phyloP scores from a whole-genome alignment of 495 filamentous ascomycete genomes.

The Penicillium arizonense region DNA sequence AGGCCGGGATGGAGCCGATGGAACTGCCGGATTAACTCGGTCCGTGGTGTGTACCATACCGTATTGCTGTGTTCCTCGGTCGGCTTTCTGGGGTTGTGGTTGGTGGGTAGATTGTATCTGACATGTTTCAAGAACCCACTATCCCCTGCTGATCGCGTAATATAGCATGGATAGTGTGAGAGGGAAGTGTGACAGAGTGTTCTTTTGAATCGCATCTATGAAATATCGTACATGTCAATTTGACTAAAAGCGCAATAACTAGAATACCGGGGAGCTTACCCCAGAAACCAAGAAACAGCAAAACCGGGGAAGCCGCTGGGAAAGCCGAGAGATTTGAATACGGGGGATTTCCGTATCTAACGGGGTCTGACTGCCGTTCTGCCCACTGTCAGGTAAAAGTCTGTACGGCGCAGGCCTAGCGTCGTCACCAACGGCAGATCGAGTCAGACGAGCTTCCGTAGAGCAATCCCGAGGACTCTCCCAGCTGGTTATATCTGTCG shows the following conservation, averaged over 20 bases:
- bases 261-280: neutral
- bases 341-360: conserved; percentile 4
- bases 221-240: too few relatives aligned
- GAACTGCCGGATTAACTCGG: conserved; percentile 26
- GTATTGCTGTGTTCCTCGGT: conserved; percentile 31
- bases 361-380: too few relatives aligned
- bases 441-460: conserved; percentile 28
- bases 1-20: conserved; percentile 16
- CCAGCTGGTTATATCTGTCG: neutral
- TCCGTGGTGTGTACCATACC: conserved; percentile 28
- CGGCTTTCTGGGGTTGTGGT: neutral
- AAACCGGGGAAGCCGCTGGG: conserved; percentile 8
- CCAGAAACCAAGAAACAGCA: neutral
- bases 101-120: neutral
- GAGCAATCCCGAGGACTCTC: conserved; percentile 1
- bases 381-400: too few relatives aligned
- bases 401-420: neutral
- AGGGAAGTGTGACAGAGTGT: too few relatives aligned
- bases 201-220: too few relatives aligned
- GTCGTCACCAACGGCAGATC: conserved; percentile 29
- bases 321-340: neutral
- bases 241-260: too few relatives aligned
- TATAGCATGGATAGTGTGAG: neutral
- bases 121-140: neutral
- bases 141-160: neutral